Conservation (phyloP, 2,329 filamentous ascomycete species). For the Epicoccum sorghinum region DNA sequence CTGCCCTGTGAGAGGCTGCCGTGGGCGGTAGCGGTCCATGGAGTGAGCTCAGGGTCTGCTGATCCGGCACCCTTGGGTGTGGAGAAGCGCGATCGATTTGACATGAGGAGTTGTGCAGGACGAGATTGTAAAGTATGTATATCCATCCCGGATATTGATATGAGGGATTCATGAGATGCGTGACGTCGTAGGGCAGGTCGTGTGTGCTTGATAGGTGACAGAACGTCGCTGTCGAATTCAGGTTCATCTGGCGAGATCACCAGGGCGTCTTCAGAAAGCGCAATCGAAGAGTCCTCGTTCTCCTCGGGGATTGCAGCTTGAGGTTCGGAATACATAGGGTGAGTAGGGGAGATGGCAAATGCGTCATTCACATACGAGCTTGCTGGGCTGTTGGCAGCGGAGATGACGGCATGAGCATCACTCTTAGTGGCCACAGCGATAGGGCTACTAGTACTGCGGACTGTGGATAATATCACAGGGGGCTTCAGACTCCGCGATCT, state of each 20-base stretch:
- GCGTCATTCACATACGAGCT: constrained; percentile 40
- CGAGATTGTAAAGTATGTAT: constrained; percentile 81
- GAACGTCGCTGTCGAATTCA: constrained; percentile 42
- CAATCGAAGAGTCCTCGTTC: constrained; percentile 33
- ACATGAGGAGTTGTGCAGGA: constrained; percentile 73
- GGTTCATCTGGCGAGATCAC: constrained; percentile 30
- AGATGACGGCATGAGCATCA: constrained; percentile 41
- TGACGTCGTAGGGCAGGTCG: constrained; percentile 64
- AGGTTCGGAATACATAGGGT: constrained; percentile 26
- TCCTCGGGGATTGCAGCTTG: constrained; percentile 47
- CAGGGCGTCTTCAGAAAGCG: constrained; percentile 19
- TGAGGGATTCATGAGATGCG: constrained; percentile 83
- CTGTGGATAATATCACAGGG: constrained; percentile 34
- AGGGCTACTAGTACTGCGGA: constrained; percentile 42
- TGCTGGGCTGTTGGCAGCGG: constrained; percentile 40
- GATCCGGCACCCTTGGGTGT: constrained; percentile 52
- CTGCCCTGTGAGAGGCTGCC: constrained; percentile 57
- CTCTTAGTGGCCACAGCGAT: constrained; percentile 43
- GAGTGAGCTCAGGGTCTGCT: constrained; percentile 49
- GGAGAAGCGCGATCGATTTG: constrained; percentile 58
- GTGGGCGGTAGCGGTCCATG: constrained; percentile 55
- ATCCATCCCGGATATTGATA: constrained; percentile 86
- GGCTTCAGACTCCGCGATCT: constrained; percentile 39
- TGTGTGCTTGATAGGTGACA: constrained; percentile 44
- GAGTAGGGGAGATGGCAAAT: constrained; percentile 35